Evolutionary conservation across 2,329 filamentous ascomycete species (phyloP).

Genomic region (Cercospora zeina): DNA sequence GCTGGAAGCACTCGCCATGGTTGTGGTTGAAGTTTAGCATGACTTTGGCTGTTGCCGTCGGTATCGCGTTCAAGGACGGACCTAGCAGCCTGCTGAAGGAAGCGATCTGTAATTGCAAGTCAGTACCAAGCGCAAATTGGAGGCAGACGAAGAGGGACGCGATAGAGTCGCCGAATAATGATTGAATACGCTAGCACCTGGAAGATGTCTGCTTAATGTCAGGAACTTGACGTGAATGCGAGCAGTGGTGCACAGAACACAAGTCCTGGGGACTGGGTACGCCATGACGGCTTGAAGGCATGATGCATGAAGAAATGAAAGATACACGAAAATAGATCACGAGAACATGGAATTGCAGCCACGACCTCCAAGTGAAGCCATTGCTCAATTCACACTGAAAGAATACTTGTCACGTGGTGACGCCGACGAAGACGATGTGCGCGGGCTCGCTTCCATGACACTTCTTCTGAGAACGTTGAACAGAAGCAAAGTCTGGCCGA

Average conservation of each 20-base stretch:
- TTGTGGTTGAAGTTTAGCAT: conserved; percentile 53
- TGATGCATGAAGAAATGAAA: conserved; percentile 12
- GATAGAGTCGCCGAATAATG: conserved; percentile 15
- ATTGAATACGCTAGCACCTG: conserved; percentile 2
- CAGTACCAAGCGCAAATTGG: conserved; percentile 17
- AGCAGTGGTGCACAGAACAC: neutral
- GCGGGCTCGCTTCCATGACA: too few relatives aligned
- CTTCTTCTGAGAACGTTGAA: too few relatives aligned
- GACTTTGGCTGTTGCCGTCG: conserved; percentile 51
- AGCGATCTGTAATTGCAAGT: conserved; percentile 23
- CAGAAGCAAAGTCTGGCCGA: too few relatives aligned
- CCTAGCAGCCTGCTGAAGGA: conserved; percentile 45
- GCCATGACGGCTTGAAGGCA: neutral
- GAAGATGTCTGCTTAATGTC: too few relatives aligned
- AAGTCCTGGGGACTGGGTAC: neutral
- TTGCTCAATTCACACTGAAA: neutral
- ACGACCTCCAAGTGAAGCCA: neutral
- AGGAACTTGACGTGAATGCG: neutral
- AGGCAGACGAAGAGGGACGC: conserved; percentile 19
- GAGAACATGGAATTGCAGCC: neutral
- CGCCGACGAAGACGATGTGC: neutral
- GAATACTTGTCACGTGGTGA: neutral
- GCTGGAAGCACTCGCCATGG: conserved; percentile 39
- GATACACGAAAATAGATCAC: neutral
- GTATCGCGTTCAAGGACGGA: conserved; percentile 51